Evolutionary conservation across 345 rosid genomes (phyloP), one percentile per base, ranked within the genome.

Genomic region (Eucalyptus sp.): DNA sequence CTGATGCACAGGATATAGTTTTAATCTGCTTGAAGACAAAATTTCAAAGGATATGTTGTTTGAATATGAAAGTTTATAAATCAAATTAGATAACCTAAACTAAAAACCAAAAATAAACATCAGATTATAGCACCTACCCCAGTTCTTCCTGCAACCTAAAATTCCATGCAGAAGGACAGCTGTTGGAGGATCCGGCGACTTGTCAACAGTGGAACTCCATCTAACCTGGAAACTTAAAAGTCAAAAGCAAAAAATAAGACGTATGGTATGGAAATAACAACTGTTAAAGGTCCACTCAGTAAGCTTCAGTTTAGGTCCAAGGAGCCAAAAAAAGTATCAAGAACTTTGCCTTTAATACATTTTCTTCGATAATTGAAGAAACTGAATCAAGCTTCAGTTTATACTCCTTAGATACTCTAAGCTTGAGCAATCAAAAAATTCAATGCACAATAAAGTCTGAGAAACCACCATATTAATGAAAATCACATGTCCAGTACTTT

Each of bases 131-230:
- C n/a, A 91, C 96, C 87, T 90, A 97, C 99, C 96, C 99, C 98
- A 97, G 88, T 97, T 97, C 91, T 97, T 97, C 87, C 98, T 90
- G 91, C 98, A 90, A 86, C 99, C 99, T 31, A 97, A 91, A 88
- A 97, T 97, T 41, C 99, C 99, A 71, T 97, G 99, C 91, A 97
- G 79, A 91, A 97, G 98, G 86, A 97, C 95, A 44, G 99, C 99
- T 2, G 99, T 97, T 25, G 99, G 99, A 86, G 98, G 95, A 66
- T 97, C 98, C 8, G 95, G 95, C 60, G 97, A 95, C 93, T 95
- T 96, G 76, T 94, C 94, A 87, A 85, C 92, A 89, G 91, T 88
- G 90, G 95, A 88, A 92, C 95, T 95, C 98, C 99, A 97, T 68
- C 94, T 95, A 90, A 97, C 99, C 99, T 96, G 90, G 83, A 76